Percentiles rank a stretch among this genome's conserved stretches.
These are phyloP conservation scores for Ceratorhiza oryzae-sativae DNA, from an alignment of 1,284 basidiomycete genomes.

Conservation along the genomic window DNA sequence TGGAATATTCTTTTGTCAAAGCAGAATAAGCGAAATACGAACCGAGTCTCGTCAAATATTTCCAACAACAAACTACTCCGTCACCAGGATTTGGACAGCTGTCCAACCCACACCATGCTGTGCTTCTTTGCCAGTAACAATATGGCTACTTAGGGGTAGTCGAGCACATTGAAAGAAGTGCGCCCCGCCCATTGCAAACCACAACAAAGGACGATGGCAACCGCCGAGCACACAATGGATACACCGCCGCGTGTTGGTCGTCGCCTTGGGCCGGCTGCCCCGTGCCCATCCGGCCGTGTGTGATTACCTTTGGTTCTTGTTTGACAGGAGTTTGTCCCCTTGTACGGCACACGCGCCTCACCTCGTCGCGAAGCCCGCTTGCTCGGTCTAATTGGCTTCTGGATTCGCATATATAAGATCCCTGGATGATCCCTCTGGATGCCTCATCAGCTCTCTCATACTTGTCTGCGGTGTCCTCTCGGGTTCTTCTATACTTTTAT, in stretches of 20 bases:
- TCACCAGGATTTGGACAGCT: not conserved
- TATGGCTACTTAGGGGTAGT: not conserved
- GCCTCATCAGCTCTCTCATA: slow-evolving; percentile 13
- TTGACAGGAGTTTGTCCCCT: slow-evolving; percentile 3
- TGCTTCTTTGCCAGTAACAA: not conserved
- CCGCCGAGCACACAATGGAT: slow-evolving; percentile 10
- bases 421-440: slow-evolving; percentile 7
- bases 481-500: not conserved
- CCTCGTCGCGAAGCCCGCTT: not conserved
- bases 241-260: slow-evolving; percentile 12
- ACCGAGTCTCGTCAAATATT: not conserved
- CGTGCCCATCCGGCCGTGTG: not conserved
- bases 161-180: not conserved
- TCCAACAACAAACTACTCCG: not conserved
- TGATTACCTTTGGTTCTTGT: slow-evolving; percentile 1
- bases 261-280: slow-evolving; percentile 11
- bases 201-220: slow-evolving; percentile 30
- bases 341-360: slow-evolving; percentile 16
- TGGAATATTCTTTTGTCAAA: not conserved
- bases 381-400: slow-evolving; percentile 4
- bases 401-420: slow-evolving; percentile 5
- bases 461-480: not conserved
- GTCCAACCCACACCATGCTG: not conserved
- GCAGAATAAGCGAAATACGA: not conserved
- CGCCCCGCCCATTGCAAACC: not conserved